These are phyloP conservation scores for Penicillium decumbens DNA, from an alignment of 2,329 filamentous ascomycete genomes.

Conservation along the genomic window DNA sequence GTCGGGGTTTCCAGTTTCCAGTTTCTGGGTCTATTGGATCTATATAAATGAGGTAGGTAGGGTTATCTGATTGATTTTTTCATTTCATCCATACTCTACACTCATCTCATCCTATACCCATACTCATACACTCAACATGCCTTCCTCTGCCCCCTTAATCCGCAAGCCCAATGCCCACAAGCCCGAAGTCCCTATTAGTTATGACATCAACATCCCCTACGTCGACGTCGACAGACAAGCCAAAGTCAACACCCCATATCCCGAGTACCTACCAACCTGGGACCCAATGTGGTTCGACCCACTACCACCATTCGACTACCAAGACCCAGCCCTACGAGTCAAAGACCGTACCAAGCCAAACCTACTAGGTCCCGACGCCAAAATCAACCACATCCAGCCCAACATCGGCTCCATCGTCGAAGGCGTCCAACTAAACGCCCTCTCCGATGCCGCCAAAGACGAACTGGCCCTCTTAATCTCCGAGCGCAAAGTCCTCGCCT, in stretches of 20 bases:
- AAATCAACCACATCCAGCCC: constrained; percentile 41
- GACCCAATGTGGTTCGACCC: constrained; percentile 47
- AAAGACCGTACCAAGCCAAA: constrained; percentile 38
- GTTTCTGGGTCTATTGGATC: not conserved
- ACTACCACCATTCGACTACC: constrained; percentile 42
- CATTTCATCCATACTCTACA: not conserved
- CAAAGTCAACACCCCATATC: constrained; percentile 40
- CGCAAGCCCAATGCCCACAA: constrained; percentile 28
- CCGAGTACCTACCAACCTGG: constrained; percentile 47
- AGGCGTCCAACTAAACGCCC: constrained; percentile 47
- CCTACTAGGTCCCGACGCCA: constrained; percentile 29
- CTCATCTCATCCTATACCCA: not conserved
- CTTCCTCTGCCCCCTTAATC: constrained; percentile 31
- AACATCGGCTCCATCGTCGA: constrained; percentile 41
- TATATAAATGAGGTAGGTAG: not conserved
- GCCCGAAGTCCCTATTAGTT: constrained; percentile 37
- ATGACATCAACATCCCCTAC: constrained; percentile 51
- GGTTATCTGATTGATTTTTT: not conserved
- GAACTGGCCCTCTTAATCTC: constrained; percentile 62
- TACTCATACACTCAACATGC: constrained; percentile 23
- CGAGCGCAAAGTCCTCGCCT: constrained; percentile 55
- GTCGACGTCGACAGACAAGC: constrained; percentile 38
- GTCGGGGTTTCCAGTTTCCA: too few species aligned
- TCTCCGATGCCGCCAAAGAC: constrained; percentile 47
- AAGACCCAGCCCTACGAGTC: constrained; percentile 47